Conservation (phyloP, 2,329 filamentous ascomycete genomes). For the Colletotrichum horii region DNA sequence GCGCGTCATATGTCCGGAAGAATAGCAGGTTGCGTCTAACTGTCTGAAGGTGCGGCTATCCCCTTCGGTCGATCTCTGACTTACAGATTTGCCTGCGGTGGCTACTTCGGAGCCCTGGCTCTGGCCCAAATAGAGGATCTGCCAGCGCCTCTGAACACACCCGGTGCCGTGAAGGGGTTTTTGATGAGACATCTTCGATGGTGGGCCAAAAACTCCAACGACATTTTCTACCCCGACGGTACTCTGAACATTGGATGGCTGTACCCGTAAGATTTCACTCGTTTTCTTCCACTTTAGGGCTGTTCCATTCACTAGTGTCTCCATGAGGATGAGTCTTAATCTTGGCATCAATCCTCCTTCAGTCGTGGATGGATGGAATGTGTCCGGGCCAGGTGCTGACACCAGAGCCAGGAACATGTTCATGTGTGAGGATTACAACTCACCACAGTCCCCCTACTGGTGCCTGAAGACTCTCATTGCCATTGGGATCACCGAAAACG, state of each 20-base stretch:
- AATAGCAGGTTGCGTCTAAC: not conserved
- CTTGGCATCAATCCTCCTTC: not conserved
- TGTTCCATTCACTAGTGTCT: rapidly evolving
- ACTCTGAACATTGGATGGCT: constrained; percentile 51
- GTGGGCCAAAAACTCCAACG: constrained; percentile 46
- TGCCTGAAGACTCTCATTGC: constrained; percentile 54
- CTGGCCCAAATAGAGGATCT: constrained; percentile 44
- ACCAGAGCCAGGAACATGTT: constrained; percentile 49
- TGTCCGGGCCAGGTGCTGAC: not conserved
- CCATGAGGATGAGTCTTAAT: rapidly evolving
- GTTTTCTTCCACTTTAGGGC: rapidly evolving
- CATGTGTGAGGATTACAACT: constrained; percentile 62
- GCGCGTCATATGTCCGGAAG: no score
- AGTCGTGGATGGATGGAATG: not conserved
- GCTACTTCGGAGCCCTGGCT: constrained; percentile 51
- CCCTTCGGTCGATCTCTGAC: constrained; percentile 57
- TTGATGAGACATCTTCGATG: constrained; percentile 54
- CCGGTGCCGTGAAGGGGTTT: constrained; percentile 51
- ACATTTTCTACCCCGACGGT: constrained; percentile 54
- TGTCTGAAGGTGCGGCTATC: constrained; percentile 48
- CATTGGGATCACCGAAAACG: constrained; percentile 35
- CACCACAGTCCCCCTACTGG: constrained; percentile 61
- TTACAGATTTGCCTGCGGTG: constrained; percentile 55
- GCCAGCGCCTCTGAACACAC: constrained; percentile 38
- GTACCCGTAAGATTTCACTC: constrained; percentile 30